A percentile compares a stretch with the other conserved stretches of the same genome.
These are phyloP conservation scores for Cadophora sp. DNA, from an alignment of 2,329 filamentous ascomycete species.

Conservation along the genomic window DNA sequence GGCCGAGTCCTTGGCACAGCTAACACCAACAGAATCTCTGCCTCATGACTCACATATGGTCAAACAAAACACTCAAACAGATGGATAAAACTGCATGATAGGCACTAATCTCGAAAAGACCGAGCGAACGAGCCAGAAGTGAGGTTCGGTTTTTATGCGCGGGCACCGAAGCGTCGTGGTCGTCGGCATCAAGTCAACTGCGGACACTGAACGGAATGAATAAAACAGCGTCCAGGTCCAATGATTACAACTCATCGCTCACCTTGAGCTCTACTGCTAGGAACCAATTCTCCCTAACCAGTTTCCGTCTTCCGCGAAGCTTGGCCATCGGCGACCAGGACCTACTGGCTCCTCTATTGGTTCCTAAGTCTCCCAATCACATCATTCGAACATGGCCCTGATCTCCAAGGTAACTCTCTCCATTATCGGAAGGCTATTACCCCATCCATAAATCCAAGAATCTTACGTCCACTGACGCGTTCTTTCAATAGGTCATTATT, in stretches of 20 bases:
- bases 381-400: not conserved
- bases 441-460: not conserved
- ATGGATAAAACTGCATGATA: too few relatives aligned
- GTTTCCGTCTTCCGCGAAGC: not conserved
- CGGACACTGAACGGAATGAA: not conserved
- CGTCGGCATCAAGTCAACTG: not conserved
- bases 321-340: conserved; percentile 1
- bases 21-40: too few relatives aligned
- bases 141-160: not conserved
- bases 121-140: not conserved
- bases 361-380: not conserved
- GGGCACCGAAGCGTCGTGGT: not conserved
- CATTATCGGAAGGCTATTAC: too few relatives aligned
- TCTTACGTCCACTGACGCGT: not conserved
- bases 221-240: not conserved
- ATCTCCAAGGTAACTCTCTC: not conserved
- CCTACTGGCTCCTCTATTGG: not conserved
- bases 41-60: too few relatives aligned
- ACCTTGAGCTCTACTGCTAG: too few relatives aligned
- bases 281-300: too few relatives aligned
- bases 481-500: conserved; percentile 27
- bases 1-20: not conserved
- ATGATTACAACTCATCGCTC: not conserved
- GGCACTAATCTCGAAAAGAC: not conserved
- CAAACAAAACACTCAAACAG: too few relatives aligned